phyloP scores from a whole-genome alignment of 805 yeast genomes.

The Zygosaccharomyces pseudorouxii region DNA sequence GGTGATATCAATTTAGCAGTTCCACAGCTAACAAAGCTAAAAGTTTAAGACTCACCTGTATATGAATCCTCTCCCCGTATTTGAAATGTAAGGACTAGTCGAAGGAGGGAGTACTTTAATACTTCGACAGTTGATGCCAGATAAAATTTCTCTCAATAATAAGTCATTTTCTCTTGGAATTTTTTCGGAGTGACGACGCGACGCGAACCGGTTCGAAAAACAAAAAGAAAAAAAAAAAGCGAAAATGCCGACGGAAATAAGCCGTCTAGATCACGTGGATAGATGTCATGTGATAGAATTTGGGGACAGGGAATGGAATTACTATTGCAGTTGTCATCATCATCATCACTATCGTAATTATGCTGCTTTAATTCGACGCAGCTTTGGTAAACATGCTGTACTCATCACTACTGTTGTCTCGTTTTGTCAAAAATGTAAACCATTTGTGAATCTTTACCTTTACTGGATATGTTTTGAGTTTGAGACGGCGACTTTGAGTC shows the following conservation, averaged over 20 bases:
- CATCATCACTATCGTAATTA: no score
- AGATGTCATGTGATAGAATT: not conserved
- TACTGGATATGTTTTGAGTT: constrained; percentile 1
- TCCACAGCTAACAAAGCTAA: not conserved
- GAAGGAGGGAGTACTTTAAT: not conserved
- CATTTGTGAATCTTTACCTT: constrained; percentile 1
- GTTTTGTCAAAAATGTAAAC: constrained; percentile 18
- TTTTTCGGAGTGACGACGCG: not conserved
- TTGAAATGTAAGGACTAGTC: not conserved
- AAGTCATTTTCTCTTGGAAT: not conserved
- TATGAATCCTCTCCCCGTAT: no score
- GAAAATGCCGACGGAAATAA: not conserved
- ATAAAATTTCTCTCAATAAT: constrained; percentile 4
- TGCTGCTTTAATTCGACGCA: no score
- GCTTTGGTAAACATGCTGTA: no score
- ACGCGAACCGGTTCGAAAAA: constrained; percentile 1
- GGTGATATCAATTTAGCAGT: not conserved
- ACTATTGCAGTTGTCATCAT: no score
- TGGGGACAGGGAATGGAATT: not conserved
- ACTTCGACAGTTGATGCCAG: not conserved
- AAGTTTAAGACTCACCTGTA: not conserved
- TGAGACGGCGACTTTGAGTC: constrained; percentile 5
- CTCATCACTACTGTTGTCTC: not conserved
- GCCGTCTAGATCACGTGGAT: not conserved
- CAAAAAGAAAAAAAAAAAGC: not conserved